Evolutionary conservation across 2,329 filamentous ascomycete genomes (phyloP).

Genomic region (Nemania bipapillata): DNA sequence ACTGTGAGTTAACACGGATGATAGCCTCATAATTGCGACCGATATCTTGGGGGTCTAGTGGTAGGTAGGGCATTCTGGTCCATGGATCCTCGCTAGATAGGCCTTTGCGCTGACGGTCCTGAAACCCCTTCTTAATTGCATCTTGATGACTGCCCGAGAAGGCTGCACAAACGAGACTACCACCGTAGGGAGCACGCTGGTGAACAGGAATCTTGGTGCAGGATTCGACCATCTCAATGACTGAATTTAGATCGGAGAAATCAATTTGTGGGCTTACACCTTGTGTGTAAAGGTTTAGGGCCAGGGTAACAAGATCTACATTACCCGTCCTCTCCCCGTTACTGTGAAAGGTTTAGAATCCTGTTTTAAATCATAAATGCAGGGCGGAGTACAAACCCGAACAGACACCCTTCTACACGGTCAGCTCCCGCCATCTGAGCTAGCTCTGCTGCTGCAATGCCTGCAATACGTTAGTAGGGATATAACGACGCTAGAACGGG

Average conservation of each 20-base stretch:
- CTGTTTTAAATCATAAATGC: background rate
- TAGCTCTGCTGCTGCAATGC: constrained; percentile 87
- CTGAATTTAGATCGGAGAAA: constrained; percentile 85
- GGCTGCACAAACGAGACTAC: constrained; percentile 83
- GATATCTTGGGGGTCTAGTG: constrained; percentile 91
- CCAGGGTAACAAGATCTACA: constrained; percentile 92
- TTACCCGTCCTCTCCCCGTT: constrained; percentile 97
- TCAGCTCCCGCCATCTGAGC: constrained; percentile 97
- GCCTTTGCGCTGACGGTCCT: background rate
- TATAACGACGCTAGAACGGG: background rate
- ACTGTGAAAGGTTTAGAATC: constrained; percentile 49
- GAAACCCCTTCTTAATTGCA: constrained; percentile 92
- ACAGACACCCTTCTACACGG: constrained; percentile 91
- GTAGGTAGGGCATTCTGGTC: constrained; percentile 85
- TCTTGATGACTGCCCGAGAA: constrained; percentile 95
- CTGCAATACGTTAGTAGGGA: constrained; percentile 49
- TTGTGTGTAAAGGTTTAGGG: constrained; percentile 72
- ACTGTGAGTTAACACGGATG: constrained; percentile 97
- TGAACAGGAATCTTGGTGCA: constrained; percentile 96
- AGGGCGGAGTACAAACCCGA: constrained; percentile 58
- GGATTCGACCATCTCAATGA: constrained; percentile 89
- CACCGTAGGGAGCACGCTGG: constrained; percentile 88
- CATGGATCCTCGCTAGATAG: constrained; percentile 70
- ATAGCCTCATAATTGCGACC: constrained; percentile 95
- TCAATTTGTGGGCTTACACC: constrained; percentile 83